Evolutionary conservation across 805 yeast genomes (phyloP), one percentile per base, ranked within the genome.

Genomic region (Hermanozyma aechmeae): DNA sequence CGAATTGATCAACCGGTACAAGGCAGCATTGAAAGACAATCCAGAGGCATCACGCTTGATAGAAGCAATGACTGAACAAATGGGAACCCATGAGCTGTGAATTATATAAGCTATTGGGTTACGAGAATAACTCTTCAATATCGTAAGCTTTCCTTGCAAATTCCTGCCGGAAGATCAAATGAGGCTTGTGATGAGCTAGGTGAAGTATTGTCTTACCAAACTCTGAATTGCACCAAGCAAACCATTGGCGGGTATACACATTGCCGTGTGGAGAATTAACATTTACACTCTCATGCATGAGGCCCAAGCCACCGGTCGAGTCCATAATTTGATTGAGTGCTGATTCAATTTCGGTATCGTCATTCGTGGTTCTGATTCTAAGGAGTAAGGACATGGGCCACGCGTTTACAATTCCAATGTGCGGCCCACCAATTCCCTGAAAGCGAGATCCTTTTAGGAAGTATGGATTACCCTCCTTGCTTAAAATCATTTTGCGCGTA

Each of bases 221-320:
- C 53, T 86, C 95, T 1, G 93, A 76, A 48, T 85, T 85, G 42
- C 93, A 81, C 96, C 96, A 85, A 4, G 94, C 79, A 59, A 86
- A 86, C 96, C 96, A 85, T 3, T 92, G 72, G 35, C 96, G 60
- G 0, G 95, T 81, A 48, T 53, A 86, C n/a, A 51, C 53, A 7
- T 35, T 32, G 1, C 73, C 76, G 2, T 39, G 34, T 2, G 58
- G 58, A 5, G 66, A 56, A 40, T 76, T 65, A 7, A 84, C 93
- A 33, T 79, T 58, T 3, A 85, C 73, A 33, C 80, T 69, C 57
- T 85, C 96, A 49, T 85, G 95, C 73, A 85, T 76, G 32, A 85
- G 61, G 0, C 96, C 96, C 13, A 84, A 58, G 0, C 76, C 79
- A 2, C 67, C 83, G 0, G 95, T 85, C 9, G 74, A 70, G 4